Evolutionary conservation across 257 asterid species (phyloP).

Genomic region (Solanum rostratum): DNA sequence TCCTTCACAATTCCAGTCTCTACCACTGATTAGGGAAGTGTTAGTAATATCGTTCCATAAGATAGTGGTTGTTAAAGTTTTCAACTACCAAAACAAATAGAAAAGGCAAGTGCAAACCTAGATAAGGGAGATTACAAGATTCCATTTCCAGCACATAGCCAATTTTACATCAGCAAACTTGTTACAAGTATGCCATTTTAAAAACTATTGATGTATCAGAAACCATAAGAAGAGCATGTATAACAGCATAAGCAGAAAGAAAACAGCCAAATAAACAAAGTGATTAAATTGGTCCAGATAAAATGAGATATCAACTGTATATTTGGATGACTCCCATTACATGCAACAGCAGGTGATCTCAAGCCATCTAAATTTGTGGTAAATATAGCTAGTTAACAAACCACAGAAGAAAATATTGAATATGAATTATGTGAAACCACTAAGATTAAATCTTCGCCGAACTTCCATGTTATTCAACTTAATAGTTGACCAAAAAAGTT

Average conservation of each 20-base stretch:
- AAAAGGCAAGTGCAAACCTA: neutral
- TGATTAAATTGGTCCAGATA: neutral
- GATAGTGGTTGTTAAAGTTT: neutral
- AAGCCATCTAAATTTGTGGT: neutral
- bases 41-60: too few species aligned
- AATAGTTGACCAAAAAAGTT: neutral
- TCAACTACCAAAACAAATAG: neutral
- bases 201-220: neutral
- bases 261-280: neutral
- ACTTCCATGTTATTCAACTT: neutral
- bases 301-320: neutral
- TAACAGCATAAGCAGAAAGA: neutral
- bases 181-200: neutral
- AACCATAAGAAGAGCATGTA: neutral
- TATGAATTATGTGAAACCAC: neutral
- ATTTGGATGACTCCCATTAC: neutral
- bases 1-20: too few species aligned
- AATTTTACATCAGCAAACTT: neutral
- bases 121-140: neutral
- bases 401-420: neutral
- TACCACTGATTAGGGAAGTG: too few species aligned
- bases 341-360: neutral
- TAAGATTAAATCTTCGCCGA: neutral
- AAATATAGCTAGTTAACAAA: neutral
- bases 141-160: neutral